Evolutionary conservation across 1,284 basidiomycete genomes (phyloP).

Genomic region (Jaminaea rosea): DNA sequence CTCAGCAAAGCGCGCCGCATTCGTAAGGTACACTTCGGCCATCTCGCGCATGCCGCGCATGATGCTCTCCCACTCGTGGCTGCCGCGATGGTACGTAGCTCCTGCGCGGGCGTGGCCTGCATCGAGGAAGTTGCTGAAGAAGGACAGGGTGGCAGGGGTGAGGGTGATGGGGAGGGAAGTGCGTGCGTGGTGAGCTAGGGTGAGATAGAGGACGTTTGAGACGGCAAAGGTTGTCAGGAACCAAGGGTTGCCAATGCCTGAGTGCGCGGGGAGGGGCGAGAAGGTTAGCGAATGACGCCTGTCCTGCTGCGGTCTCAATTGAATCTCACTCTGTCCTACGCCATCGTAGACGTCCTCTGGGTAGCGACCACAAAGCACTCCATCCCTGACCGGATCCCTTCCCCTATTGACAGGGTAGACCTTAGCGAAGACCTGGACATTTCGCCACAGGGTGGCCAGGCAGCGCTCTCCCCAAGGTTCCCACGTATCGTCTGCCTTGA

Average conservation of each 20-base stretch:
- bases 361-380: conserved; percentile 16
- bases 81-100: conserved; percentile 8
- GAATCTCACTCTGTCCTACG: conserved; percentile 9
- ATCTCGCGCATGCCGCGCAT: conserved; percentile 10
- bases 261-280: too few species aligned
- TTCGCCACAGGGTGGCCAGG: conserved; percentile 15
- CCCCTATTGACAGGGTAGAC: conserved; percentile 15
- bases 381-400: conserved; percentile 1
- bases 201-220: conserved; percentile 14
- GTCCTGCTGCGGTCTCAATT: too few species aligned
- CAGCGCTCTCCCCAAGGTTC: conserved; percentile 13
- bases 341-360: conserved; percentile 23
- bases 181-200: conserved; percentile 4
- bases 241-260: conserved; percentile 21
- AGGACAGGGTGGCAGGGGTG: conserved; percentile 4
- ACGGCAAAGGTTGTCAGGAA: conserved; percentile 17
- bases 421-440: conserved; percentile 11
- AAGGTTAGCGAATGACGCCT: too few species aligned
- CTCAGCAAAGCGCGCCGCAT: conserved; percentile 8
- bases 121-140: conserved; percentile 5
- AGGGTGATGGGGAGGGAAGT: background rate
- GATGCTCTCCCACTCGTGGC: conserved; percentile 4
- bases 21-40: conserved; percentile 11
- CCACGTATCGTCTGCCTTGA: conserved; percentile 7
- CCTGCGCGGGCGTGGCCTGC: background rate